Percentiles rank a stretch among this genome's conserved stretches.
Conservation (phyloP, 495 filamentous ascomycete species). For the Neurospora sp. region DNA sequence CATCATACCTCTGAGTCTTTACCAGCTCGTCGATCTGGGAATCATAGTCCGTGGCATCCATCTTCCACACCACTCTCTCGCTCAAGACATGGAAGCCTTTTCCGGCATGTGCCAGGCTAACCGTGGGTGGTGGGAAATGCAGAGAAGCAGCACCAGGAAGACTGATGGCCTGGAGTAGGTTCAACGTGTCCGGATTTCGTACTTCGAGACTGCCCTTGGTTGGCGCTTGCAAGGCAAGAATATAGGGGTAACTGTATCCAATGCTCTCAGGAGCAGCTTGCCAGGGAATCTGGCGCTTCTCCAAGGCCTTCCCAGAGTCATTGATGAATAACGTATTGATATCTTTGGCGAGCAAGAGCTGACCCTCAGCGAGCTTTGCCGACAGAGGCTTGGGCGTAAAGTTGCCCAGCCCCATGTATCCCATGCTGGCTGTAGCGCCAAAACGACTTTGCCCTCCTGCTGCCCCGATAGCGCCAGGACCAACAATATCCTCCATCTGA, state of each 20-base stretch:
- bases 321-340: conserved; percentile 92
- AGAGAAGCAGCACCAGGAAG: conserved; percentile 71
- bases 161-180: conserved; percentile 72
- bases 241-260: conserved; percentile 92
- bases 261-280: conserved; percentile 75
- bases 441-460: conserved; percentile 56
- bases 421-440: conserved; percentile 63
- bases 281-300: conserved; percentile 87
- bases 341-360: conserved; percentile 86
- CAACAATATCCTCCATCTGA: conserved; percentile 63
- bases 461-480: conserved; percentile 63
- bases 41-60: conserved; percentile 90
- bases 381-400: conserved; percentile 85
- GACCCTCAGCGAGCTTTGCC: conserved; percentile 67
- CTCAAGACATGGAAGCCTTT: conserved; percentile 89
- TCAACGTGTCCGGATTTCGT: conserved; percentile 84
- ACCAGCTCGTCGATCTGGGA: conserved; percentile 81
- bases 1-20: conserved; percentile 66
- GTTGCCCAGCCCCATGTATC: conserved; percentile 88
- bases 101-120: conserved; percentile 84
- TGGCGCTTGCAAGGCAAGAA: conserved; percentile 75
- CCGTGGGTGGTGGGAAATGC: conserved; percentile 89
- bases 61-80: conserved; percentile 86
- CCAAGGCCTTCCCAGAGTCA: conserved; percentile 66
- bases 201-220: conserved; percentile 83